Evolutionary conservation across 2,329 filamentous ascomycete genomes (phyloP).

Genomic region (Diaporthe capsici): DNA sequence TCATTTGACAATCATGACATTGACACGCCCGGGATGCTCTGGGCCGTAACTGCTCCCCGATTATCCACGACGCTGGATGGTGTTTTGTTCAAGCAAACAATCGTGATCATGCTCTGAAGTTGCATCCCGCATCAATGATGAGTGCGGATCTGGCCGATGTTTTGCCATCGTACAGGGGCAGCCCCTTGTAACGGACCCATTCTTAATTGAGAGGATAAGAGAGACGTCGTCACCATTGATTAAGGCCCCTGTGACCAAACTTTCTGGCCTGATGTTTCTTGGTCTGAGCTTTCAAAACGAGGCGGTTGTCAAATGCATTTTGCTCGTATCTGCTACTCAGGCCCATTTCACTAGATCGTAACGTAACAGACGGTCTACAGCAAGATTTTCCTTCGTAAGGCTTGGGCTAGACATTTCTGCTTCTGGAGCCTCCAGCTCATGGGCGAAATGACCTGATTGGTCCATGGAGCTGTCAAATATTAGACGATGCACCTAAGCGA

Average conservation of each 20-base stretch:
- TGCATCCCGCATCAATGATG: not conserved
- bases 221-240: conserved; percentile 8
- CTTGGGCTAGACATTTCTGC: not conserved
- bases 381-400: not conserved
- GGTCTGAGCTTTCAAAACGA: not conserved
- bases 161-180: not conserved
- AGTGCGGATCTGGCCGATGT: not conserved
- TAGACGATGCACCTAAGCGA: not conserved
- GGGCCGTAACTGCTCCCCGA: not conserved
- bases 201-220: not conserved
- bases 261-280: not conserved
- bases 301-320: not conserved
- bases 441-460: not conserved
- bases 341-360: not conserved
- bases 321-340: not conserved
- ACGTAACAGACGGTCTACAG: not conserved
- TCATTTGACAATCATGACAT: not conserved
- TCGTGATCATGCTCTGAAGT: not conserved
- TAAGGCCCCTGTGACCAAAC: not conserved
- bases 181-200: not conserved
- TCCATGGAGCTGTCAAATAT: not conserved
- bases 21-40: not conserved
- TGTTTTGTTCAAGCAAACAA: not conserved
- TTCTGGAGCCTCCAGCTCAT: too few species aligned
- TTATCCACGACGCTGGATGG: too few species aligned